phyloP scores from a whole-genome alignment of 2,329 filamentous ascomycete genomes.

The Phoma sp. region DNA sequence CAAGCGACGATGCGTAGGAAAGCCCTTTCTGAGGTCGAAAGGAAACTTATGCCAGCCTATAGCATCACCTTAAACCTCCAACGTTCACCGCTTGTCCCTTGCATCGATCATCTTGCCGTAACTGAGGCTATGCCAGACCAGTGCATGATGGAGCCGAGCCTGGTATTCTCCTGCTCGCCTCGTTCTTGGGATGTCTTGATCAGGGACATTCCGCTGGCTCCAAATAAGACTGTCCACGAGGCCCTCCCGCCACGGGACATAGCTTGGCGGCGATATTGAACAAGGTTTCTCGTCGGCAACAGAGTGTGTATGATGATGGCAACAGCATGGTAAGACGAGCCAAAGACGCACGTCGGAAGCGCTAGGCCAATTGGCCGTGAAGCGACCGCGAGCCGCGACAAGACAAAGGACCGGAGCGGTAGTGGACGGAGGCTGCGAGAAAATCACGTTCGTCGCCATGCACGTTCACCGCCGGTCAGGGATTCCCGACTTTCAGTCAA shows the following conservation, averaged over 20 bases:
- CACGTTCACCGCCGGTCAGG: conserved; percentile 17
- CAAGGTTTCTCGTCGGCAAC: conserved; percentile 22
- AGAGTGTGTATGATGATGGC: no score
- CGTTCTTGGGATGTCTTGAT: conserved; percentile 14
- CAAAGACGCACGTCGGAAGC: conserved; percentile 23
- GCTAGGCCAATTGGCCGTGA: conserved; percentile 30
- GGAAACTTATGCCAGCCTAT: conserved; percentile 6
- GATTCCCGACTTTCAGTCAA: conserved; percentile 12
- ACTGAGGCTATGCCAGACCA: conserved; percentile 1
- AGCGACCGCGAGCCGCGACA: conserved; percentile 28
- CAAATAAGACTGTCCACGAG: not conserved
- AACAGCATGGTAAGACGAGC: conserved; percentile 17
- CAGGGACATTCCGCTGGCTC: conserved; percentile 8
- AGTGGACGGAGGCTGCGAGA: conserved; percentile 9
- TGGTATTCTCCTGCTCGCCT: conserved; percentile 12
- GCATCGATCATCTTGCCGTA: conserved; percentile 11
- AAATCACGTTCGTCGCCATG: conserved; percentile 18
- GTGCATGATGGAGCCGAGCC: not conserved
- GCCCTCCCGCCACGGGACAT: conserved; percentile 17
- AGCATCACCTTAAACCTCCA: not conserved
- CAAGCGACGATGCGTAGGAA: conserved; percentile 19
- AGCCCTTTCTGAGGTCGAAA: not conserved
- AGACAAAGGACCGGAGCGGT: conserved; percentile 22
- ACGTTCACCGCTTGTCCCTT: conserved; percentile 14
- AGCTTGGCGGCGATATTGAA: conserved; percentile 33